Conservation (phyloP, 1,284 basidiomycete species). For the Trichosporon sp. region DNA sequence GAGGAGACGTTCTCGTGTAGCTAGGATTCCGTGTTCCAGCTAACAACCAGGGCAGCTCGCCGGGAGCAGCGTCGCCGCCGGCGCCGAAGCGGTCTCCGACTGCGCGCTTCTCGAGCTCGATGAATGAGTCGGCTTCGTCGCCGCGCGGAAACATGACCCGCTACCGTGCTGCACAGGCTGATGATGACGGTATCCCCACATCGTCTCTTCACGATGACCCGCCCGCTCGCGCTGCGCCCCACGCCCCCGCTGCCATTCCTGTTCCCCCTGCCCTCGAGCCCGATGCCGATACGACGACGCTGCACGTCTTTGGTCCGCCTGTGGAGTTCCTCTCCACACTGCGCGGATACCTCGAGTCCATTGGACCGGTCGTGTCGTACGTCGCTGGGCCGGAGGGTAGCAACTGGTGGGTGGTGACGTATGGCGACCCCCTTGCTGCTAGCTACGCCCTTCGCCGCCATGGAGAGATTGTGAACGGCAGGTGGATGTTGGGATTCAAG, state of each 20-base stretch:
- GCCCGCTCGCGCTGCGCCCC: constrained; percentile 2
- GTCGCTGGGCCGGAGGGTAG: constrained; percentile 35
- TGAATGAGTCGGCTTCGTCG: constrained; percentile 23
- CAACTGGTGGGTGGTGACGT: constrained; percentile 41
- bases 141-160: constrained; percentile 11
- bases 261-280: constrained; percentile 31
- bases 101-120: constrained; percentile 22
- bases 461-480: constrained; percentile 38
- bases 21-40: no score
- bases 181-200: constrained; percentile 25
- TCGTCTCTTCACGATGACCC: constrained; percentile 22
- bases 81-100: constrained; percentile 25
- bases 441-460: constrained; percentile 36
- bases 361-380: constrained; percentile 33
- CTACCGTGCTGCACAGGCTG: constrained; percentile 6
- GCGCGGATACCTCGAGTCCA: constrained; percentile 30
- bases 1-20: no score
- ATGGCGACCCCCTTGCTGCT: constrained; percentile 27
- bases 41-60: constrained; percentile 15
- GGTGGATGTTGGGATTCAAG: constrained; percentile 42
- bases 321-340: constrained; percentile 26
- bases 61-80: constrained; percentile 19
- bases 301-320: constrained; percentile 43
- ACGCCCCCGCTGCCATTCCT: constrained; percentile 18
- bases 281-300: constrained; percentile 26